These are phyloP conservation scores for Penicillium taxi DNA, from an alignment of 495 filamentous ascomycete species.

Conservation along the genomic window DNA sequence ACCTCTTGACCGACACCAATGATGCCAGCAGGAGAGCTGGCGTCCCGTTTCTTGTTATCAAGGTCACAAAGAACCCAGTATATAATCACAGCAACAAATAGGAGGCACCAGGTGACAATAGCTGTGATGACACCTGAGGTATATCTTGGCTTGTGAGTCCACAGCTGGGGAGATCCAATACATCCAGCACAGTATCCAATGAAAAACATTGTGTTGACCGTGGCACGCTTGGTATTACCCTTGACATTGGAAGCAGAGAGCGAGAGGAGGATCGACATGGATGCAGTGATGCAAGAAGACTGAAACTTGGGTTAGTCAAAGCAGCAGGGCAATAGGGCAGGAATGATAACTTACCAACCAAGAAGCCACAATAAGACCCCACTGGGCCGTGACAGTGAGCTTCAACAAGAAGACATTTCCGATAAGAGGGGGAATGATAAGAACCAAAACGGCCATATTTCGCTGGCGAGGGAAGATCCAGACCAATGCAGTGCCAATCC, in stretches of 20 bases:
- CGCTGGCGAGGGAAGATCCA: constrained; percentile 18
- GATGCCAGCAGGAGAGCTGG: background rate
- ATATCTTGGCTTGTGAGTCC: constrained; percentile 23
- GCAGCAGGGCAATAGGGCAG: no score
- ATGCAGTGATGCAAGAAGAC: constrained; percentile 31
- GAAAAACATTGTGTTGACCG: constrained; percentile 35
- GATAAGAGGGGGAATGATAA: constrained; percentile 22
- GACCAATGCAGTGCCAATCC: constrained; percentile 22
- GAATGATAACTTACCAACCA: constrained; percentile 26
- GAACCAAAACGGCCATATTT: constrained; percentile 12
- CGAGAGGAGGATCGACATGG: constrained; percentile 46
- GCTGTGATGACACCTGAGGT: constrained; percentile 19
- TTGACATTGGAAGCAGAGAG: constrained; percentile 50
- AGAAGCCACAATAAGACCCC: constrained; percentile 26
- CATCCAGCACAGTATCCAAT: constrained; percentile 30
- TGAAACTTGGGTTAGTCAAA: no score
- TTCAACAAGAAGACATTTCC: constrained; percentile 25
- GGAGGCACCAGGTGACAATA: constrained; percentile 26
- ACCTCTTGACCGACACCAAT: background rate
- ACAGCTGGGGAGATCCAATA: constrained; percentile 26
- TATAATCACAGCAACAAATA: constrained; percentile 11
- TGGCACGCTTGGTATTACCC: constrained; percentile 55
- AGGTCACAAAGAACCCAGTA: constrained; percentile 19
- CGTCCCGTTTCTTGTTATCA: constrained; percentile 15
- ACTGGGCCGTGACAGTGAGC: constrained; percentile 19